Percentiles rank a stretch among this genome's conserved stretches.
Conservation (phyloP, 2,329 filamentous ascomycete genomes). For the Knoxdaviesia capensis region DNA sequence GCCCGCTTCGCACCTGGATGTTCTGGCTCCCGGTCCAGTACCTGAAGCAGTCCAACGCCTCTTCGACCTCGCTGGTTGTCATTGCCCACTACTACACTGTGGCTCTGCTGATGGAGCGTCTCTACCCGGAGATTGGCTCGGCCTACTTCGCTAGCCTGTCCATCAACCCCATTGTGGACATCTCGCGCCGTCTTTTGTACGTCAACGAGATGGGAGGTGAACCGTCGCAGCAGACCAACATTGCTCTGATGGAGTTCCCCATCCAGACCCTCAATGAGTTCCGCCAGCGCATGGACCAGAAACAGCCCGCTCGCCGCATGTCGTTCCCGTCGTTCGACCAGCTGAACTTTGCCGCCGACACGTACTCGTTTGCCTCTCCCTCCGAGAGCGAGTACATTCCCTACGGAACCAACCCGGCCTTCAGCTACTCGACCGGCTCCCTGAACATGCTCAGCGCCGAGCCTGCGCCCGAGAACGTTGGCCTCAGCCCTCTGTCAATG, state of each 20-base stretch:
- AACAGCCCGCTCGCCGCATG: slow-evolving; percentile 34
- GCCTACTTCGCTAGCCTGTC: slow-evolving; percentile 73
- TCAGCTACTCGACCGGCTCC: slow-evolving; percentile 45
- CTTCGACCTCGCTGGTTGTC: slow-evolving; percentile 60
- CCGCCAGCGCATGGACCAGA: slow-evolving; percentile 48
- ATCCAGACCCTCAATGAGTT: slow-evolving; percentile 50
- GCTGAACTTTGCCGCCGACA: slow-evolving; percentile 27
- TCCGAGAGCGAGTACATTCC: slow-evolving; percentile 23
- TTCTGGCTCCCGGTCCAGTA: slow-evolving; percentile 87
- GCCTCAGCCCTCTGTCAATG: slow-evolving; percentile 29
- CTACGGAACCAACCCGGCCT: slow-evolving; percentile 33
- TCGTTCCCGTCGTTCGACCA: slow-evolving; percentile 41
- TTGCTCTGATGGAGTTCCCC: slow-evolving; percentile 52
- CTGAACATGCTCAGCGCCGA: slow-evolving; percentile 33
- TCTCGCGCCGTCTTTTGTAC: slow-evolving; percentile 14
- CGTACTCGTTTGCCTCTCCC: too few relatives aligned
- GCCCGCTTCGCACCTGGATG: slow-evolving; percentile 75
- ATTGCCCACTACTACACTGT: slow-evolving; percentile 85
- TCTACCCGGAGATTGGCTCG: slow-evolving; percentile 80
- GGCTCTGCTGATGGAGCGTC: slow-evolving; percentile 68
- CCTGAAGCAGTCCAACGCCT: slow-evolving; percentile 55
- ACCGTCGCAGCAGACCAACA: slow-evolving; percentile 26
- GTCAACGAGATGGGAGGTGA: neutral
- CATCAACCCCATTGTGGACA: slow-evolving; percentile 67
- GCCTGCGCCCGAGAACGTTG: slow-evolving; percentile 22